Evolutionary conservation across 176 grass and related monocot genomes (phyloP), one percentile per base, ranked within the genome.

Genomic region (Aechmea fasciata): DNA sequence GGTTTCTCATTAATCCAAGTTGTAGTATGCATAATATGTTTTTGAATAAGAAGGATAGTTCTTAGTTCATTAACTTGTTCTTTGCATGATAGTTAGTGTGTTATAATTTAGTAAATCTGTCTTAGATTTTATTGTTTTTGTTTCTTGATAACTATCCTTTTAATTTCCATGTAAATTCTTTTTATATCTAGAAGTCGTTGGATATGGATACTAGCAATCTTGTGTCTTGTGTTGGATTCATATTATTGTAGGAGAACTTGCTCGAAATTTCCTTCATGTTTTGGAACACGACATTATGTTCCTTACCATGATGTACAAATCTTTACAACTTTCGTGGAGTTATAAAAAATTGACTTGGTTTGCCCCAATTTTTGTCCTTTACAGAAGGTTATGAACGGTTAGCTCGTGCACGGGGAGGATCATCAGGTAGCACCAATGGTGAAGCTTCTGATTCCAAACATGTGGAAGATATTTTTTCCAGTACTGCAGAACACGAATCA

Each of bases 311-410:
- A 3, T 3, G 52, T 17, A 57, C n/a, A 61, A 61, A n/a, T 18
- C 15, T 61, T 61, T 19, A 61, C 15, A 18, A 15, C 10, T 15
- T 61, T 61, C 8, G n/a, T 61, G 55, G 55, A 61, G 2, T 61
- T n/a, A 61, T 61, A 22, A 4, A 61, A 19, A 18, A 6, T 61
- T 22, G 17, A 18, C 20, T n/a, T 12, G 23, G 17, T 49, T 69
- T 4, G 57, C 10, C 67, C 33, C 67, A 12, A 7, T 25, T 62
- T 22, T 49, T 52, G 28, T 77, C 59, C 51, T 74, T 62, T 81
- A 61, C 84, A 97, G 93, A 87, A 69, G 93, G 93, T 67, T 99
- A 93, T 80, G 89, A 99, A 71, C 81, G 74, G 14, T 78, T 99
- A 70, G 84, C 72, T 11, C 68, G 75, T 83, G 86, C 82, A 85